Conservation (phyloP, 2,329 filamentous ascomycete genomes). For the Diaporthe vexans region DNA sequence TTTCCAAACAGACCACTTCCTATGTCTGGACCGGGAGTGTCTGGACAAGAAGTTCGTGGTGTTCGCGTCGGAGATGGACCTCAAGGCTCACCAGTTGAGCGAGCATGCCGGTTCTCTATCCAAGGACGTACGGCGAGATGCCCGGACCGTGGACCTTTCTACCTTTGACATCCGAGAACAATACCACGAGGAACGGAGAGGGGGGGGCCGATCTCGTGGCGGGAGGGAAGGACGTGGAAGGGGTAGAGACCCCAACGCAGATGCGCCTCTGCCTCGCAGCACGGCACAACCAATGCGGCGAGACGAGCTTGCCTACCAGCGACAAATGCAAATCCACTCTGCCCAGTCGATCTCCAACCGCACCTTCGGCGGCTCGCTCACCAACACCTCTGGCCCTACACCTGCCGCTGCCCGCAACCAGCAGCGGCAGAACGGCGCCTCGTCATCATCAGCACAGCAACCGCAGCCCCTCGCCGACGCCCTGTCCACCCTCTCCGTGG, state of each 20-base stretch:
- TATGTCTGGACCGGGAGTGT: conserved; percentile 88
- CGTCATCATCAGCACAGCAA: conserved; percentile 41
- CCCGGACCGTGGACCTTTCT: conserved; percentile 87
- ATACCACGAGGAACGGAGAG: conserved; percentile 74
- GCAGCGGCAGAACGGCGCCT: conserved; percentile 26
- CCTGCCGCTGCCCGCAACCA: conserved; percentile 30
- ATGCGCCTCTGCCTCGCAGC: conserved; percentile 77
- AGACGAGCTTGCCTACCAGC: conserved; percentile 91
- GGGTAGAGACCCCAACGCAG: conserved; percentile 89
- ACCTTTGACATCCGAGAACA: conserved; percentile 84
- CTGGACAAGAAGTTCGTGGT: conserved; percentile 98
- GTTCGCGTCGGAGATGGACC: conserved; percentile 93
- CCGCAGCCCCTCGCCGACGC: conserved; percentile 51
- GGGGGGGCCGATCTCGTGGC: conserved; percentile 57
- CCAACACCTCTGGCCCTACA: conserved; percentile 54
- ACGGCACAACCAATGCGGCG: conserved; percentile 85
- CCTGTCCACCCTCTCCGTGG: conserved; percentile 66
- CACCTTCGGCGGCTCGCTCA: conserved; percentile 88
- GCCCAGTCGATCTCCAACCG: conserved; percentile 84
- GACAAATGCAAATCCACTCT: conserved; percentile 91
- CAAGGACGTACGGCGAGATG: conserved; percentile 87
- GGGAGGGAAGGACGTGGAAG: conserved; percentile 62
- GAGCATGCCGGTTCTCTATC: conserved; percentile 84
- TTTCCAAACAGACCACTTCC: conserved; percentile 88
- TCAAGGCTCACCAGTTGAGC: conserved; percentile 92